These are phyloP conservation scores for Podaxis sp. DNA, from an alignment of 768 basidiomycete species.

Conservation along the genomic window DNA sequence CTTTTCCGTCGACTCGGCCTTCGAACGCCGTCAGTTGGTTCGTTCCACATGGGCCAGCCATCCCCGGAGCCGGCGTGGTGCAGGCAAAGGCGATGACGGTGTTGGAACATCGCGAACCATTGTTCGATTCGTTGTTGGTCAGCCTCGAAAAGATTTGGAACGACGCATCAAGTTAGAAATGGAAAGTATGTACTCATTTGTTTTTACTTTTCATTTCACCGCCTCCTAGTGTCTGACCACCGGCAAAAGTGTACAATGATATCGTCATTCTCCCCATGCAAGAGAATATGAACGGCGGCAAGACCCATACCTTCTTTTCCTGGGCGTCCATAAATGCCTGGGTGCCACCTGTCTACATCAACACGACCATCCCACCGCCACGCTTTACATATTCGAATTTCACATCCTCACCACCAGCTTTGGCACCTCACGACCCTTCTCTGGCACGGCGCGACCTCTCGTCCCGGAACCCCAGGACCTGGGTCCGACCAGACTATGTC, in stretches of 20 bases:
- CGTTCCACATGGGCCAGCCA: constrained; percentile 91
- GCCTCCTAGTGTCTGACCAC: constrained; percentile 14
- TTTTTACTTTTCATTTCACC: constrained; percentile 11
- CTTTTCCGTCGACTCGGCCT: constrained; percentile 83
- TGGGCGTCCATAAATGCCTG: constrained; percentile 93
- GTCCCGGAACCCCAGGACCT: constrained; percentile 47
- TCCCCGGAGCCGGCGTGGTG: constrained; percentile 72
- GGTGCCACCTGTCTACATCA: constrained; percentile 76
- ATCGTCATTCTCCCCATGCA: constrained; percentile 78
- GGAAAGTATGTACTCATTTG: constrained; percentile 67
- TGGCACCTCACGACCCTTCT: constrained; percentile 74
- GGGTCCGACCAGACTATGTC: constrained; percentile 89
- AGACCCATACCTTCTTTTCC: constrained; percentile 87
- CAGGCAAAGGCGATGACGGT: constrained; percentile 66
- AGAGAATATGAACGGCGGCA: constrained; percentile 97
- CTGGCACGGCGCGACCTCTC: constrained; percentile 51
- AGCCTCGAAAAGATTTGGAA: constrained; percentile 79
- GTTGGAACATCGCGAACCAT: constrained; percentile 79
- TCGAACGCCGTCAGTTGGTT: constrained; percentile 84
- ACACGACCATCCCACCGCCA: constrained; percentile 44
- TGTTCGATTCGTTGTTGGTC: constrained; percentile 87
- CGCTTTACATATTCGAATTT: constrained; percentile 67
- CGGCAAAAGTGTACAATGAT: constrained; percentile 71
- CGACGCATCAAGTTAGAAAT: constrained; percentile 82
- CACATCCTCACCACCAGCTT: constrained; percentile 51